These are phyloP conservation scores for Chenopodium suecicum DNA, from an alignment of 148 eudicot species.

Conservation along the genomic window DNA sequence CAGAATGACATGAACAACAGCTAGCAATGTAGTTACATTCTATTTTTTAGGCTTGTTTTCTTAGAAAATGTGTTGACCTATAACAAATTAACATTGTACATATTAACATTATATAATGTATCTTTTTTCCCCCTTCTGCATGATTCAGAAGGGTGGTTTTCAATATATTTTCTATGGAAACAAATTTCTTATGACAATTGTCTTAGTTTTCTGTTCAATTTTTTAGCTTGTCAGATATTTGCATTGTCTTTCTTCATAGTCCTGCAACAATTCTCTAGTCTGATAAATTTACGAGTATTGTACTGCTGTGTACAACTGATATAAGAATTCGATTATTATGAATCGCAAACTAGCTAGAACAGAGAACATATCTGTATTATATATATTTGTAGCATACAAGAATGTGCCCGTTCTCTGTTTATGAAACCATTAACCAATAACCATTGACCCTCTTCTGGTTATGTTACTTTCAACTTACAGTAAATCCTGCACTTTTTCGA, in stretches of 20 bases:
- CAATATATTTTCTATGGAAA: not conserved
- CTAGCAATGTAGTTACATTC: not conserved
- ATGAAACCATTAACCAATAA: not conserved
- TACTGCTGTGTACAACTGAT: not conserved
- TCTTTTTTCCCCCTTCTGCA: conserved; percentile 12
- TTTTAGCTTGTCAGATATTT: not conserved
- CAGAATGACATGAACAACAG: not conserved
- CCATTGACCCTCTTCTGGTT: not conserved
- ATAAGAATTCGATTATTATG: not conserved
- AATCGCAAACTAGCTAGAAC: not conserved
- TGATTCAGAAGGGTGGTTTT: conserved; percentile 8
- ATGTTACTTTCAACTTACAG: not conserved
- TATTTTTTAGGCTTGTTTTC: not conserved
- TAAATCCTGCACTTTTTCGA: no score
- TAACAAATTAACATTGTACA: not conserved
- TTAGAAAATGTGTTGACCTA: not conserved
- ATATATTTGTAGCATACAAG: not conserved
- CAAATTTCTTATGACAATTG: not conserved
- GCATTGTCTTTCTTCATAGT: not conserved
- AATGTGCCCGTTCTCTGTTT: not conserved
- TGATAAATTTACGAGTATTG: not conserved
- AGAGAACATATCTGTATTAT: not conserved
- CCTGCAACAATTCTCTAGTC: not conserved
- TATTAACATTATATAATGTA: not conserved
- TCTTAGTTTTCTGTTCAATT: not conserved